These are phyloP conservation scores for Emericellopsis cladophorae DNA, from an alignment of 2,329 filamentous ascomycete species.

Conservation along the genomic window DNA sequence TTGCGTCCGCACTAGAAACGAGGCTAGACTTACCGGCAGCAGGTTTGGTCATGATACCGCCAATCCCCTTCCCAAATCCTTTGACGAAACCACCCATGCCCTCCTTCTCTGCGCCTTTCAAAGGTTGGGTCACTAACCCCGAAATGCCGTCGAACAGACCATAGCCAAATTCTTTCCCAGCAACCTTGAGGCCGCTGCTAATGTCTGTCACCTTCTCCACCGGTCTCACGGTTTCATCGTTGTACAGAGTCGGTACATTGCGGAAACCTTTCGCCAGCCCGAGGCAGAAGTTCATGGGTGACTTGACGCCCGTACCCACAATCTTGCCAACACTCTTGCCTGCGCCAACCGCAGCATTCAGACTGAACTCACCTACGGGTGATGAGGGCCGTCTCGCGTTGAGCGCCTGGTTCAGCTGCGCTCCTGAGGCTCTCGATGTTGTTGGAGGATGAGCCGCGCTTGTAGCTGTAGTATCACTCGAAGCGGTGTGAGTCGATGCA, in stretches of 20 bases:
- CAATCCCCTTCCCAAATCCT: constrained; percentile 72
- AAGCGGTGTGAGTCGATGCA: constrained; percentile 1
- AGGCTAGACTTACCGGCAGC: constrained; percentile 46
- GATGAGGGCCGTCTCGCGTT: constrained; percentile 7
- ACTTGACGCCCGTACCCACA: constrained; percentile 61
- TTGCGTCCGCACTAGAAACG: constrained; percentile 1
- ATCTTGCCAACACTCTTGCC: constrained; percentile 59
- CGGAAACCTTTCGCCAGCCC: constrained; percentile 77
- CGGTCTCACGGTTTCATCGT: constrained; percentile 71
- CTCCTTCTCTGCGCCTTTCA: constrained; percentile 41
- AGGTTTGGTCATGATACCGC: constrained; percentile 72
- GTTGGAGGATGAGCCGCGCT: too few species aligned
- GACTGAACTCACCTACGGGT: constrained; percentile 10
- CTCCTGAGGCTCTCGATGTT: background rate
- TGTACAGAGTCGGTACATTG: constrained; percentile 75
- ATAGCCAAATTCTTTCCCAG: constrained; percentile 64
- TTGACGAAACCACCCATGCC: constrained; percentile 53
- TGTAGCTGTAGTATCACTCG: background rate
- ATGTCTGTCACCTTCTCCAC: constrained; percentile 68
- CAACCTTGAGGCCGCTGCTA: constrained; percentile 62
- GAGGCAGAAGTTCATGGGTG: constrained; percentile 75
- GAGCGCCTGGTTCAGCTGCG: constrained; percentile 5
- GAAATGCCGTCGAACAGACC: constrained; percentile 74
- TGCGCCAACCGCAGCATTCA: constrained; percentile 52
- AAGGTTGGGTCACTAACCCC: constrained; percentile 67